Evolutionary conservation across 495 filamentous ascomycete species (phyloP), one percentile per base, ranked within the genome.

Genomic region (Aspergillus egyptiacus): DNA sequence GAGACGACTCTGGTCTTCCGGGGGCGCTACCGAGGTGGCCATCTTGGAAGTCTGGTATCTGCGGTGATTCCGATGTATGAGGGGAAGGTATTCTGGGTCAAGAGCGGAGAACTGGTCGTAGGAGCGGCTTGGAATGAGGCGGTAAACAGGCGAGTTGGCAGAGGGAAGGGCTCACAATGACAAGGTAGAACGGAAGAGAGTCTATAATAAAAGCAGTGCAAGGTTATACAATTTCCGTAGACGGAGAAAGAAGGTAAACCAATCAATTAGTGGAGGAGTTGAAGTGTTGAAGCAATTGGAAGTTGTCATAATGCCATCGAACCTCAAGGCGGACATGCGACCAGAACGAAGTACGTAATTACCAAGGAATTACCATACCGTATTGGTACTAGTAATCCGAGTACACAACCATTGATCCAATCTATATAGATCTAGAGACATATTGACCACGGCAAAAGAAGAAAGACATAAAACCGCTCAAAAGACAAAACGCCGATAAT

Each of bases 1-100:
- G 68, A 98, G 78, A 58, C 89, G 85, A 55, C 83, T 86, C 77
- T 95, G 90, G 74, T 96, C 91, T 76, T 95, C 90, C 53, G 85
- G 76, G 63, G 79, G 76, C 58, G 79, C 75, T 62, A 85, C 81
- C 58, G 81, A 76, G 51, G 72, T 79, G 53, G 80, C 76, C 66
- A 80, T 82, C 40, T 45, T 66, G 55, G 54, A 47, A 48, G 19
- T 23, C 17, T 45, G 37, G n/a, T n/a, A 27, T 37, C 52, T 56
- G 57, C 44, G n/a, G n/a, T n/a, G n/a, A n/a, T n/a, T 18, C 10
- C 6, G 57, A 40, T 50, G 46, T 38, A 34, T 32, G 51, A 54
- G 52, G 46, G 51, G 49, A n/a, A n/a, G n/a, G n/a, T n/a, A 48
- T 37, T 19, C 10, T 28, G 40, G 30, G n/a, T 57, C 43, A 37